These are phyloP conservation scores for Ganoderma leucocontextum DNA, from an alignment of 1,284 basidiomycete species.

Conservation along the genomic window DNA sequence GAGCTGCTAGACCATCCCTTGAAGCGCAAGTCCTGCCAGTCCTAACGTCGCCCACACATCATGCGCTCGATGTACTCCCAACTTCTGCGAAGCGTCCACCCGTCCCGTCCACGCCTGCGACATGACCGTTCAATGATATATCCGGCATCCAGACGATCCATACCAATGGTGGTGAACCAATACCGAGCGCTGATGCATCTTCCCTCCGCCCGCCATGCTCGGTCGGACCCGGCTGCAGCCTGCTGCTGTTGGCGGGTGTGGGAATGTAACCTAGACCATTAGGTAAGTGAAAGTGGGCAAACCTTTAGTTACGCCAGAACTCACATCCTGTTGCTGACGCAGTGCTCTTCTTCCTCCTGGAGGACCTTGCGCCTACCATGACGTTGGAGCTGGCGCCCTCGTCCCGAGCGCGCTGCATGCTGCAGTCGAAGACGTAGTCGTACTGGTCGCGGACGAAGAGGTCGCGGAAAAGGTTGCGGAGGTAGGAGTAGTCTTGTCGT, in stretches of 20 bases:
- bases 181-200: constrained; percentile 61
- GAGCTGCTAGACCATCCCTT: constrained; percentile 14
- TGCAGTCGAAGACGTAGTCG: too few relatives aligned
- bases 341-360: constrained; percentile 80
- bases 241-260: too few relatives aligned
- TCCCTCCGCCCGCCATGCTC: constrained; percentile 68
- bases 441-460: constrained; percentile 98
- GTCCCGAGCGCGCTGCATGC: constrained; percentile 84
- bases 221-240: constrained; percentile 63
- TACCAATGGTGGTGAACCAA: constrained; percentile 47
- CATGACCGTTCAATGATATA: constrained; percentile 39
- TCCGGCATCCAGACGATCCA: constrained; percentile 40
- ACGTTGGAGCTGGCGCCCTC: constrained; percentile 64
- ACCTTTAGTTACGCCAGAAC: too few relatives aligned
- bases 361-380: constrained; percentile 76
- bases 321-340: constrained; percentile 81
- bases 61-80: constrained; percentile 33
- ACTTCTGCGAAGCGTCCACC: too few relatives aligned
- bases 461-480: constrained; percentile 98
- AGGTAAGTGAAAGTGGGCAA: too few relatives aligned
- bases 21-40: constrained; percentile 15
- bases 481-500: constrained; percentile 98
- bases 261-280: too few relatives aligned
- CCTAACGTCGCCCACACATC: constrained; percentile 24
- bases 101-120: too few relatives aligned